Evolutionary conservation across 1,284 basidiomycete genomes (phyloP).

Genomic region (Fomitopsis betulina): DNA sequence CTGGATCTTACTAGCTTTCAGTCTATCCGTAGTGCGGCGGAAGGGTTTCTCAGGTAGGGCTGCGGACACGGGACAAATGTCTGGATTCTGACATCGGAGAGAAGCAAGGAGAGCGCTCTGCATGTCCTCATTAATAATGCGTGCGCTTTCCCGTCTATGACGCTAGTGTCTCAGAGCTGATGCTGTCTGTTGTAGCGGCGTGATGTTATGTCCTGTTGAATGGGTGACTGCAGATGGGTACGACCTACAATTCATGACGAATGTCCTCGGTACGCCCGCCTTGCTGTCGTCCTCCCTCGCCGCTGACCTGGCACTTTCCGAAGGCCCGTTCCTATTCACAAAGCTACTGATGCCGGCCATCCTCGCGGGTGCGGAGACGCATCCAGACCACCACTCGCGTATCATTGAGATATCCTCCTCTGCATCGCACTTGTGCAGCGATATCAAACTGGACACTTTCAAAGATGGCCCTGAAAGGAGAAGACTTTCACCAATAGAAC

Average conservation of each 20-base stretch:
- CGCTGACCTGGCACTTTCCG: too few species aligned
- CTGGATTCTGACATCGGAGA: constrained; percentile 28
- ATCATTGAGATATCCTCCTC: constrained; percentile 23
- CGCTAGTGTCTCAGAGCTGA: too few species aligned
- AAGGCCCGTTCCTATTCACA: constrained; percentile 22
- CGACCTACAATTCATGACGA: constrained; percentile 60
- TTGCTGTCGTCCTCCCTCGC: too few species aligned
- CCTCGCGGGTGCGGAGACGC: constrained; percentile 16
- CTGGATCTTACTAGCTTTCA: constrained; percentile 46
- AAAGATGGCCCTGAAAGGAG: constrained; percentile 12
- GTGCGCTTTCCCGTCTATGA: constrained; percentile 24
- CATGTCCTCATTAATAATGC: constrained; percentile 52
- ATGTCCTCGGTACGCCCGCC: constrained; percentile 33
- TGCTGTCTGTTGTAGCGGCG: constrained; percentile 36
- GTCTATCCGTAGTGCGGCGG: constrained; percentile 33
- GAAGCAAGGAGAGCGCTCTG: constrained; percentile 42
- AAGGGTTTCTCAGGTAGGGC: constrained; percentile 35
- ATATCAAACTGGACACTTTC: constrained; percentile 16
- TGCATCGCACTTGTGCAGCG: constrained; percentile 12
- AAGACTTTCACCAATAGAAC: constrained; percentile 10
- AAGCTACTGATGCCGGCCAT: constrained; percentile 23
- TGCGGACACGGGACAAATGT: constrained; percentile 34
- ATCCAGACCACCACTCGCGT: constrained; percentile 21
- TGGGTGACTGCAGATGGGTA: constrained; percentile 48
- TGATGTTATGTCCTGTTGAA: constrained; percentile 46